Base-by-base conservation (phyloP, 257 asterid genomes). In the Ilex aquifolium region DNA sequence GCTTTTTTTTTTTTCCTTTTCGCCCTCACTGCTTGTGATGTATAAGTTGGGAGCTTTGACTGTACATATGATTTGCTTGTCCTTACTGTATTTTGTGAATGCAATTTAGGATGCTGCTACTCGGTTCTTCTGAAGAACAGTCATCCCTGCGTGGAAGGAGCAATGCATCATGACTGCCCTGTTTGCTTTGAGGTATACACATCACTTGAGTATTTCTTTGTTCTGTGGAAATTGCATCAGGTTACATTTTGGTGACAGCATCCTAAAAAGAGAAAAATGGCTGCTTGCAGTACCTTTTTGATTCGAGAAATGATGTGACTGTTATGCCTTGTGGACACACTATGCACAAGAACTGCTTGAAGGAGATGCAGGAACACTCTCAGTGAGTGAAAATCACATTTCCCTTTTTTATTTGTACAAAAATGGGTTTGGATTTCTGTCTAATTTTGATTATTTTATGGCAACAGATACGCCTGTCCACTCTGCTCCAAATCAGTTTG, bases 151-250 rank as follows among this genome's bases (percentile, higher is more conserved):
- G 77, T 90, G 44, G 97, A 90, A 82, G 84, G 95, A 12, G 97
- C 97, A 53, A 87, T 90, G 97, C 97, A 90, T 68, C 97, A 90
- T 58, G 97, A 87, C 68, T 90, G 95, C 64, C 97, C 97, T 17
- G 83, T 90, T 69, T 90, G 97, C 75, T 87, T 83, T 66, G 97
- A 90, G 95, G 97, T 89, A 68, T 51, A 44, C 15, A 36, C 15
- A 7, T 10, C 21, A 44, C 27, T 31, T 36, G 2, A 63, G 15
- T 36, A 36, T 49, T 7, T 10, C 51, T n/a, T 30, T 16, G 1
- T 4, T n/a, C 44, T 7, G 11, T 17, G 30, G 11, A 29, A 32
- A 27, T 50, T 10, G 15, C 62, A 44, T 52, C 13, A 0, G 9
- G 4, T 39, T 32, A 13, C 42, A 39, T 40, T 16, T 52, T 12